A percentile compares a stretch with the other conserved stretches of the same genome.
Conservation (phyloP, 129 eudicot genomes). For the Dittrichia graveolens region DNA sequence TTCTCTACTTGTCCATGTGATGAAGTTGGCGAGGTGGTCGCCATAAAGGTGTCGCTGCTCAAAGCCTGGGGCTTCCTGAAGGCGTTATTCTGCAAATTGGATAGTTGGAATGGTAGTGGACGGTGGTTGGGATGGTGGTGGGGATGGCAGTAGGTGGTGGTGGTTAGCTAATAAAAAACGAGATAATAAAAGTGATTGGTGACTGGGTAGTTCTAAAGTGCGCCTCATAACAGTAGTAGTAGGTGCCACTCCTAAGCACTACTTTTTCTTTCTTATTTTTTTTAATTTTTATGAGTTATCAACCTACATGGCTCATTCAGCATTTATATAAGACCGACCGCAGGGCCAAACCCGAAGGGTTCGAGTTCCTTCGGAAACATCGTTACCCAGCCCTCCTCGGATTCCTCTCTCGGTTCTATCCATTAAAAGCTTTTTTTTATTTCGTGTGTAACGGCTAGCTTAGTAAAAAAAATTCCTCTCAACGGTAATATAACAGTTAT, state of each 20-base stretch:
- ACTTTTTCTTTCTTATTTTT: background rate
- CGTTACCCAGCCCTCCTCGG: too few species aligned
- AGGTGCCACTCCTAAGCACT: background rate
- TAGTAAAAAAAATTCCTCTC: too few species aligned
- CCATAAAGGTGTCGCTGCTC: conserved; percentile 24
- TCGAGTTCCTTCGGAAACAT: too few species aligned
- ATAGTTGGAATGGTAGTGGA: background rate
- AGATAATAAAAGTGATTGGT: conserved; percentile 25
- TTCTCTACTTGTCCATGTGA: conserved; percentile 20
- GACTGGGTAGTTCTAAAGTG: conserved; percentile 34
- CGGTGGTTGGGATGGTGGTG: conserved; percentile 26
- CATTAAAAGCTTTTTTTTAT: too few species aligned
- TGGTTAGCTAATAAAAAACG: conserved; percentile 16
- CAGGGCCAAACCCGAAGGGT: too few species aligned
- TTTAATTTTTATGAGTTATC: too few species aligned
- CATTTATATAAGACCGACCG: conserved; percentile 6
- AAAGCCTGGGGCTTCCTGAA: background rate
- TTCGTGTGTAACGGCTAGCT: too few species aligned
- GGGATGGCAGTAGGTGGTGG: conserved; percentile 21
- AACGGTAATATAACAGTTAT: too few species aligned
- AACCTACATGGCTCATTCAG: background rate
- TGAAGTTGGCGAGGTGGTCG: conserved; percentile 28
- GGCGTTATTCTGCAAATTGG: background rate
- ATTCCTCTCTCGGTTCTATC: too few species aligned
- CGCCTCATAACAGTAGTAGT: conserved; percentile 31